Evolutionary conservation across 1,139 yeast species (phyloP).

Genomic region (Pichia sp.): DNA sequence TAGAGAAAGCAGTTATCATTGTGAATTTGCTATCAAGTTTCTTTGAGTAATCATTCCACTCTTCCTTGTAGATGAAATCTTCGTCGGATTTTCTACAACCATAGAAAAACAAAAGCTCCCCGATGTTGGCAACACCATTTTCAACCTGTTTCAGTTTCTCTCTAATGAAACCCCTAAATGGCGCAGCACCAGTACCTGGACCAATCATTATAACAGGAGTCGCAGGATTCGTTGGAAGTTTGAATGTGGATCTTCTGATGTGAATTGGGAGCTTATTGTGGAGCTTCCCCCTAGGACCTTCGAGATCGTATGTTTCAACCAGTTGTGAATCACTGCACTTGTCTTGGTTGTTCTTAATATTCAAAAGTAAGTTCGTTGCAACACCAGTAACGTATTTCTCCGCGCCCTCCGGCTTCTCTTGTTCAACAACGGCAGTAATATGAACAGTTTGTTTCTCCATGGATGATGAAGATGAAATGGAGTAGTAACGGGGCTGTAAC

Average conservation of each 20-base stretch:
- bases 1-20: constrained; percentile 79
- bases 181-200: constrained; percentile 99
- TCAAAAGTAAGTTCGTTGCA: constrained; percentile 78
- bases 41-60: constrained; percentile 70
- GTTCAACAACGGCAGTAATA: constrained; percentile 91
- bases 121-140: constrained; percentile 48
- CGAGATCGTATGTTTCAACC: constrained; percentile 56
- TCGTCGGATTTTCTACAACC: constrained; percentile 75
- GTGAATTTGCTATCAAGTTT: constrained; percentile 60
- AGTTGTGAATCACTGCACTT: constrained; percentile 31
- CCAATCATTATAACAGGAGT: constrained; percentile 91
- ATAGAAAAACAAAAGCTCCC: constrained; percentile 70
- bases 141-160: constrained; percentile 61
- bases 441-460: constrained; percentile 70
- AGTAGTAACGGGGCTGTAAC: constrained; percentile 91
- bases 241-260: constrained; percentile 91
- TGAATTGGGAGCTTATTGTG: constrained; percentile 70
- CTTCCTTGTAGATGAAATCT: constrained; percentile 78
- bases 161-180: constrained; percentile 88
- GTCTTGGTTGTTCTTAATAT: constrained; percentile 59
- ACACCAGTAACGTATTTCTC: constrained; percentile 70
- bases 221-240: constrained; percentile 79
- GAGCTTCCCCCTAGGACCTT: constrained; percentile 73
- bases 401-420: constrained; percentile 33
- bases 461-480: constrained; percentile 86